A percentile compares a stretch with the other conserved stretches of the same genome.
phyloP scores from a whole-genome alignment of 2,329 filamentous ascomycete species.

The Tolypocladium pustulatum region DNA sequence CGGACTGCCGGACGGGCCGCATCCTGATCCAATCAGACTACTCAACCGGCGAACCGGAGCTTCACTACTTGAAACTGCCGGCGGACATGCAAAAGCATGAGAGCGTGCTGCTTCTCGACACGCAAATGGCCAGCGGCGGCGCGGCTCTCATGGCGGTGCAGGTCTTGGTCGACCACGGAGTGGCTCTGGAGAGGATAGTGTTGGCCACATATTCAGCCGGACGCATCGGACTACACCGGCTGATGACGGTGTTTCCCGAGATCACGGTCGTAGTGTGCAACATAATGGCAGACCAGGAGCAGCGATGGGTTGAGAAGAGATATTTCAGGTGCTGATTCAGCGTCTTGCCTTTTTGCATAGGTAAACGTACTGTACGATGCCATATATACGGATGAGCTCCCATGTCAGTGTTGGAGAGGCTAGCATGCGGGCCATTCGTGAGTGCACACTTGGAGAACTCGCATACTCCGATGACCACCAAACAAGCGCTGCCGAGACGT shows the following conservation, averaged over 20 bases:
- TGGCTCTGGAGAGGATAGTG: conserved; percentile 73
- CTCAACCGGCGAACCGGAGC: conserved; percentile 77
- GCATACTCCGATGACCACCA: background rate
- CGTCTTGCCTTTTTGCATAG: background rate
- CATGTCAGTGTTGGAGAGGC: background rate
- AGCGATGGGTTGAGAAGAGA: conserved; percentile 79
- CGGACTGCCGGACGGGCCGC: conserved; percentile 82
- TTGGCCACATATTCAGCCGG: conserved; percentile 91
- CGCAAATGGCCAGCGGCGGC: conserved; percentile 90
- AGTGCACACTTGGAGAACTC: background rate
- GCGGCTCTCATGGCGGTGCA: conserved; percentile 85
- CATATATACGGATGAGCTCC: background rate
- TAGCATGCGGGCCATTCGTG: background rate
- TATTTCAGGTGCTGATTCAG: conserved; percentile 70
- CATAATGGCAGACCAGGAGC: conserved; percentile 71
- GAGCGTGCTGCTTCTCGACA: conserved; percentile 77
- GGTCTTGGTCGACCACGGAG: conserved; percentile 90
- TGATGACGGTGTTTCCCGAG: conserved; percentile 81
- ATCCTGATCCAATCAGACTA: conserved; percentile 84
- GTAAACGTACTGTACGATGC: background rate
- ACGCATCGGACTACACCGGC: conserved; percentile 67
- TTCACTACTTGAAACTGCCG: conserved; percentile 80
- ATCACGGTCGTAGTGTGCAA: conserved; percentile 80
- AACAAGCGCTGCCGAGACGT: background rate
- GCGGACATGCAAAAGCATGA: conserved; percentile 63